Evolutionary conservation across 2,329 filamentous ascomycete species (phyloP), one percentile per base, ranked within the genome.

Genomic region (Colletotrichum coccodes): DNA sequence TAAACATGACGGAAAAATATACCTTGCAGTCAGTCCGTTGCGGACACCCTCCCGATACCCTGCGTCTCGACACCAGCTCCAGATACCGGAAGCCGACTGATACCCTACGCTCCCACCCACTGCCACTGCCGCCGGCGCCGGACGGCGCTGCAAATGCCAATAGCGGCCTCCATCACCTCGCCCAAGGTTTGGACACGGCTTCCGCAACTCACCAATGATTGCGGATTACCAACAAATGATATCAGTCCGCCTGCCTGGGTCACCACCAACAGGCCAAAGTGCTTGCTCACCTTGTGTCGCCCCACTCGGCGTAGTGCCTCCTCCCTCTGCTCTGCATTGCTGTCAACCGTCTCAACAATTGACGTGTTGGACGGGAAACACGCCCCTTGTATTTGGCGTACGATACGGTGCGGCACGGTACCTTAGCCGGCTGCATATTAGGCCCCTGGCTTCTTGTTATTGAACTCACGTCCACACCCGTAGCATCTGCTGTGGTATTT

Each of bases 21-120:
- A 14, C 32, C 7, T 26, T 47, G n/a, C 44, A n/a, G 44, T 47
- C n/a, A n/a, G n/a, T 26, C 9, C 44, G 23, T 47, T 47, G 44
- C 32, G n/a, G 28, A 38, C 30, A 50, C n/a, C 26, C 8, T 38
- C 12, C 21, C 28, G 18, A 53, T 21, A 38, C 50, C 18, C n/a
- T 53, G 50, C 26, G 47, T 28, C n/a, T n/a, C 38, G 18, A 21
- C 9, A 38, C 44, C 21, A 36, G 40, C 32, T 52, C 16, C 28
- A 65, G 47, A 53, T 57, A 60, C 32, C 28, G 12, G 36, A 61
- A 53, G 63, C 63, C 56, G 47, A 60, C 57, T 61, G 63, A 30
- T 28, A 61, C 38, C 63, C 62, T 67, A 52, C 42, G 28, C 34
- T 64, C 50, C 11, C 26, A 52, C 60, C 28, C 14, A 50, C 34